Base-by-base conservation (phyloP, 345 rosid species). In the Pugionium dolabratum region DNA sequence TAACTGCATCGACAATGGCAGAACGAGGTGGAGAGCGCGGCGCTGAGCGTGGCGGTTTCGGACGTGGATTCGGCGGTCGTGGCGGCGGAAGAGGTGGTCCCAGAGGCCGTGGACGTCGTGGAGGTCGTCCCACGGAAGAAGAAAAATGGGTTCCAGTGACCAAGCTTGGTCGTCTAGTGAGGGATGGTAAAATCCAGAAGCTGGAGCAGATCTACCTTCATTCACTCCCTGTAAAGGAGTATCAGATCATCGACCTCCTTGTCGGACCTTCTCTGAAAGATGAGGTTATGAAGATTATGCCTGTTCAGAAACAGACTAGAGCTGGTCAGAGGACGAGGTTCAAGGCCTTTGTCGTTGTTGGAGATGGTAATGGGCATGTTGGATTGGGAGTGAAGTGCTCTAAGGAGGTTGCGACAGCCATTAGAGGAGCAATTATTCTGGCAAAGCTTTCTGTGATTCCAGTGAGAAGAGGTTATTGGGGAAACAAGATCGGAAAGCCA, bases 261-360 rank as follows among this genome's bases (percentile, higher is more conserved):
- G 79, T 82, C 3, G 91, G 86, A 4, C 85, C 88, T 0, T 47
- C 83, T 3, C 71, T 89, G 69, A 90, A 87, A 70, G 97, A 90
- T 5, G 97, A 90, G 75, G 97, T 90, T 11, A 90, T 90, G 97
- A 87, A 90, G 72, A 90, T 87, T 72, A 84, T 84, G 70, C 93
- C 96, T 0, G 93, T 86, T 25, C 96, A 89, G 89, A 86, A 89
- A 31, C 93, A 89, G 67, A 86, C 89, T 4, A 76, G 92, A 8
- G 92, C 89, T 40, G 90, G 90, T 0, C 90, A 85, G 61, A 18
- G 18, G 18, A 18, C 18, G 18, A 18, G 18, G 18, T 18, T 18
- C 18, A 18, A 18, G 18, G 18, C 18, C 18, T 18, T 18, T 18
- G 18, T 18, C 18, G 18, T 18, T 18, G 18, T 18, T 18, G 18